phyloP scores from a whole-genome alignment of 805 yeast genomes.

The Suhomyces sp. region DNA sequence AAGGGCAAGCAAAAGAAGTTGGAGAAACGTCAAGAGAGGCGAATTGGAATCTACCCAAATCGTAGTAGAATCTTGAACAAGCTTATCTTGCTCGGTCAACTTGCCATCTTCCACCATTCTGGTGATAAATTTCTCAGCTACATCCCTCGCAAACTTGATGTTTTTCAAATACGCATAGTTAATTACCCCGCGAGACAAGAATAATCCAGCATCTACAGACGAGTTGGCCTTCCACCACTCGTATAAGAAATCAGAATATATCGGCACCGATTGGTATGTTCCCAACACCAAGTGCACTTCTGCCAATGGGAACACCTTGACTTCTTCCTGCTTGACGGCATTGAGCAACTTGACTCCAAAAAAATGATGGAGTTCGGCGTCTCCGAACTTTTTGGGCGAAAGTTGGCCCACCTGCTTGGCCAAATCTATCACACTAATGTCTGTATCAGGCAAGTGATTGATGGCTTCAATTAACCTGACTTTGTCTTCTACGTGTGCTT shows the following conservation, averaged over 20 bases:
- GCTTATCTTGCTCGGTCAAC: conserved; percentile 12
- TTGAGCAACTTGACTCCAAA: conserved; percentile 65
- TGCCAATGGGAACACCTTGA: conserved; percentile 56
- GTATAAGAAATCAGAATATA: conserved; percentile 44
- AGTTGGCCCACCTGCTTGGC: conserved; percentile 60
- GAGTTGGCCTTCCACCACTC: conserved; percentile 33
- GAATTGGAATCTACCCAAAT: conserved; percentile 34
- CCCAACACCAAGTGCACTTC: conserved; percentile 73
- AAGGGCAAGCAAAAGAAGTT: conserved; percentile 59
- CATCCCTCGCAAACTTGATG: conserved; percentile 51
- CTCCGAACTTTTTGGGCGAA: conserved; percentile 55
- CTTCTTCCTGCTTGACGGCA: conserved; percentile 20
- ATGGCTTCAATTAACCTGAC: conserved; percentile 48
- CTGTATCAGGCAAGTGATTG: conserved; percentile 41
- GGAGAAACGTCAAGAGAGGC: conserved; percentile 64
- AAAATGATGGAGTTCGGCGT: conserved; percentile 67
- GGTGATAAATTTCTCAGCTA: conserved; percentile 22
- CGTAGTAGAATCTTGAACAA: conserved; percentile 24
- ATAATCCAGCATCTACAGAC: conserved; percentile 33
- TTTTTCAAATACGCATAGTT: conserved; percentile 72
- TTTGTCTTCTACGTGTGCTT: conserved; percentile 37
- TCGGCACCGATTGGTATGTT: conserved; percentile 47
- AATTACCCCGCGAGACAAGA: conserved; percentile 58
- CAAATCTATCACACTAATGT: conserved; percentile 56
- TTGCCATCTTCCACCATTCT: conserved; percentile 5